Evolutionary conservation across 192 early-diverging fungal genomes (phyloP).

Genomic region (Rhizoclosmatium sp.): DNA sequence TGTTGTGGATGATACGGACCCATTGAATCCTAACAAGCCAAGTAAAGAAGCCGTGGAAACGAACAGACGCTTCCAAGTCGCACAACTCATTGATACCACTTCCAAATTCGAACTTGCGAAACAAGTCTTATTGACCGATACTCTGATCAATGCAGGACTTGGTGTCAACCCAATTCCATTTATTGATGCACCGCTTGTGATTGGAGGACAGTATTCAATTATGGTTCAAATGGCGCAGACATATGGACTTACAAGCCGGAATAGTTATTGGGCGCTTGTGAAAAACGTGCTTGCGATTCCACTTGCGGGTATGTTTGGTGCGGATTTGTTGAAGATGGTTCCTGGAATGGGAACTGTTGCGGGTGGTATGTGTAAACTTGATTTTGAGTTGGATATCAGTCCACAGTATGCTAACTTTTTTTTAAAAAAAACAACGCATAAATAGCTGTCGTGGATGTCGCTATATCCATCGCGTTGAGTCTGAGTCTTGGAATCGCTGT

Average conservation of each 20-base stretch:
- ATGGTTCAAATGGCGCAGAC: not conserved
- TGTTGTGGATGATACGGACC: not conserved
- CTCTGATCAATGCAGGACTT: slow-evolving; percentile 1
- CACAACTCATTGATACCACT: slow-evolving; percentile 17
- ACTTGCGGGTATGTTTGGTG: slow-evolving; percentile 14
- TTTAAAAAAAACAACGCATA: not conserved
- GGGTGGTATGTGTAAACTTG: not conserved
- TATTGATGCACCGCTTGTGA: slow-evolving; percentile 18
- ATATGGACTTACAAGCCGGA: slow-evolving; percentile 1
- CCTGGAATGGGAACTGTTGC: slow-evolving; percentile 26
- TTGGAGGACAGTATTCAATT: slow-evolving; percentile 8
- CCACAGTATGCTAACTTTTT: not conserved
- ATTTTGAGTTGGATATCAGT: not conserved
- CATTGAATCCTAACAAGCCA: not conserved
- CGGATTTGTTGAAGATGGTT: slow-evolving; percentile 27
- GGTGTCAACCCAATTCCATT: slow-evolving; percentile 32
- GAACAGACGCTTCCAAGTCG: slow-evolving; percentile 25
- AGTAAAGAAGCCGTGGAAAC: not conserved
- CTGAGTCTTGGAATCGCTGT: slow-evolving; percentile 24
- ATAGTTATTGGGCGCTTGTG: slow-evolving; percentile 18
- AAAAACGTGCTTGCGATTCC: slow-evolving; percentile 26
- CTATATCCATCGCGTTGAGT: slow-evolving; percentile 22
- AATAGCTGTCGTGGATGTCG: not conserved
- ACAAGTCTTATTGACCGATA: slow-evolving; percentile 14
- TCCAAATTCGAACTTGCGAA: slow-evolving; percentile 23